Evolutionary conservation across 1,139 yeast genomes (phyloP), one percentile per base, ranked within the genome.

Genomic region (Debaryomycetaceae sp.): DNA sequence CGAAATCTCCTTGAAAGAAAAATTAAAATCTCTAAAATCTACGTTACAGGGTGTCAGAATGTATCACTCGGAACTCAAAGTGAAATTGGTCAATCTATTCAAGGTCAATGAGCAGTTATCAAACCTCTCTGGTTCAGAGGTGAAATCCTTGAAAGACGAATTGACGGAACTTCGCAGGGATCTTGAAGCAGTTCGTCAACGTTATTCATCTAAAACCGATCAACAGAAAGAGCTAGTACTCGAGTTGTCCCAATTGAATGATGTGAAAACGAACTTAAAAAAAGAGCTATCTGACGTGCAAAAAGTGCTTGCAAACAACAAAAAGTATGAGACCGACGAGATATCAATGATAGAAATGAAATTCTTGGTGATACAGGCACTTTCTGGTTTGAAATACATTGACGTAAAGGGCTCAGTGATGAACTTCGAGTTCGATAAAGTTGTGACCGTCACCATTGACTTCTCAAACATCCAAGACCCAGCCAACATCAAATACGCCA

Each of bases 271-370:
- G 1, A 38, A 44, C 3, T 44, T 66, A 34, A 50, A 45, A 2
- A 31, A 39, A 5, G 56, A 62, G 33, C 51, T 62, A 5, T 35
- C 39, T 2, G 47, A 42, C 1, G 45, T 53, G 13, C 59, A 64
- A 41, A 46, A 47, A 6, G 45, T 47, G 5, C 44, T 63, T 17
- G 56, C 54, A 30, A 55, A 50, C 17, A 60, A 56, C 38, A 61
- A 57, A 42, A 60, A 51, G 34, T 68, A 63, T 45, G 62, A 59
- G 34, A 36, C 45, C 0, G 51, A 58, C 27, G 73, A 68, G 41
- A 58, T 65, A 27, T 55, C 56, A 24, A 37, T 55, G 11, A 51
- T 68, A 31, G 53, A 51, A 24, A 45, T 55, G 23, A 63, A 62
- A 43, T 60, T 58, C 48, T 57, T 58, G 36, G 36, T 61, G 4